Evolutionary conservation across 345 rosid species (phyloP), one percentile per base, ranked within the genome.

Genomic region (Aethionema arabicum): DNA sequence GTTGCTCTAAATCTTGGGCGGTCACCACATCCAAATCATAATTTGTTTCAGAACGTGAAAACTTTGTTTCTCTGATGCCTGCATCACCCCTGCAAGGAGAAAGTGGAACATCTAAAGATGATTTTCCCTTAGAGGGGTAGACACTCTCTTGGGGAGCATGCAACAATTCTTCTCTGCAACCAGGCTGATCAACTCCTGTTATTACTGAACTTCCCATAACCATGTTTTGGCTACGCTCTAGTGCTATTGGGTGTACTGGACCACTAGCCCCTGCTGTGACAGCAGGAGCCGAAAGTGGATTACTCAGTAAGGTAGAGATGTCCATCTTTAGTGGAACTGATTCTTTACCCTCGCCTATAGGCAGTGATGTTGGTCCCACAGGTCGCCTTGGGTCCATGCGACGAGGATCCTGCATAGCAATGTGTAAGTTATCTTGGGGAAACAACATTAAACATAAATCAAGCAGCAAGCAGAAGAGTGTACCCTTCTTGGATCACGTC

Each of bases 401-500:
- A 52, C 99, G 99, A 13, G 96, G 96, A 84, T 93, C 99, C 99
- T 93, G 85, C 71, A 80, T 63, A 53, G 59, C 40, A 55, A 67
- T 41, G 52, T 30, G 56, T 63, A 65, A 76, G 68, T 59, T 58
- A 69, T 58, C 58, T 63, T 60, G 60, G 45, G 58, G 12, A 47
- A 37, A 62, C 9, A 56, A 12, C 27, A 56, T 15, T 50, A 4
- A 66, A 55, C 33, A 66, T 33, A 66, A 60, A 59, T 46, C 58
- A 72, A 49, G 39, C 33, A 68, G 42, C 42, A 60, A 49, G 30
- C 27, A 10, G 50, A 50, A 63, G 43, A 31, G 15, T 67, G 70
- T 85, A 93, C 99, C 96, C 97, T 78, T 80, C 99, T 76, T 37
- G 97, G 95, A 76, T 93, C 97, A 11, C 97, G 97, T 72, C 82